These are phyloP conservation scores for Chrysosporium queenslandicum DNA, from an alignment of 2,329 filamentous ascomycete species.

Conservation along the genomic window DNA sequence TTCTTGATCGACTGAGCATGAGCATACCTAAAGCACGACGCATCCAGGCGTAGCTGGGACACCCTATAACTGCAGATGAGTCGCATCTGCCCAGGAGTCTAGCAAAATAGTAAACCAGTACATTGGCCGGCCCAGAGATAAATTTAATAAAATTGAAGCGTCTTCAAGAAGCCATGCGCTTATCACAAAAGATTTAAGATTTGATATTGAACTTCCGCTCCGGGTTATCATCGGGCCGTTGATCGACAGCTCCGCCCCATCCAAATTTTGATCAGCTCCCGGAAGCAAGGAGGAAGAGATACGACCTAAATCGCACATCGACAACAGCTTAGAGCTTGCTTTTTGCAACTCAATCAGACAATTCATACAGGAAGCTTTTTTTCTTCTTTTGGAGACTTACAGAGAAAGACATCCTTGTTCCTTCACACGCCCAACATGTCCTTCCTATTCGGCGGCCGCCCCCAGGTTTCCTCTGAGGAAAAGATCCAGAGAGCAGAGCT, in stretches of 20 bases:
- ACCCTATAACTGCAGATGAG: conserved; percentile 31
- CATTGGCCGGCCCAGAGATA: neutral
- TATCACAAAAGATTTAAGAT: neutral
- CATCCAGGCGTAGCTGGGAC: conserved; percentile 26
- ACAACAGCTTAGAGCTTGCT: too few species aligned
- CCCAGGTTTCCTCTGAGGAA: conserved; percentile 86
- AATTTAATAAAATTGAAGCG: too few species aligned
- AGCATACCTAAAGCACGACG: conserved; percentile 29
- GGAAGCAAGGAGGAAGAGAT: neutral
- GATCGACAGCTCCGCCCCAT: too few species aligned
- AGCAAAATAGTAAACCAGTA: neutral
- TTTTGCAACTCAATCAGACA: too few species aligned
- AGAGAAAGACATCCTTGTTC: conserved; percentile 14
- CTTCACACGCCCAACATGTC: conserved; percentile 46
- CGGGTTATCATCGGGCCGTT: conserved; percentile 8
- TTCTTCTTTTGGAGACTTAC: neutral
- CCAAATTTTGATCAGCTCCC: conserved; percentile 9
- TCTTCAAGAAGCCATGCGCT: too few species aligned
- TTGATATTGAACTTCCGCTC: neutral
- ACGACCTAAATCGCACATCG: too few species aligned
- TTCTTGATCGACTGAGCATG: neutral
- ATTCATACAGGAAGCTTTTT: too few species aligned
- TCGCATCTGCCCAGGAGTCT: conserved; percentile 28
- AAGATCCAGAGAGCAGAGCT: conserved; percentile 95
- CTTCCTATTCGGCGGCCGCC: conserved; percentile 60